These are phyloP conservation scores for Lasiodiplodia citricola DNA, from an alignment of 2,329 filamentous ascomycete species.

Conservation along the genomic window DNA sequence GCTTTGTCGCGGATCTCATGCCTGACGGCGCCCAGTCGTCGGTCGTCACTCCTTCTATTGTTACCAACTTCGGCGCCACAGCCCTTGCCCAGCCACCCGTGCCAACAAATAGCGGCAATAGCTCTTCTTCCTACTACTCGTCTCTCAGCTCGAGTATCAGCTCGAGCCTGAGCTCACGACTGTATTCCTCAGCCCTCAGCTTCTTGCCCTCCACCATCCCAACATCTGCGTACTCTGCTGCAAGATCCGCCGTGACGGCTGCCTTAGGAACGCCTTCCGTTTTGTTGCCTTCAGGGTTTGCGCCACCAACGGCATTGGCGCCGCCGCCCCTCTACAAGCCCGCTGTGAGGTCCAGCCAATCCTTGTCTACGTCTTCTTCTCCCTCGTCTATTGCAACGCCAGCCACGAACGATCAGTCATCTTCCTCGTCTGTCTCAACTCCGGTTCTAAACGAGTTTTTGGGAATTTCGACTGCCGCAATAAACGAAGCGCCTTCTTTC, in stretches of 20 bases:
- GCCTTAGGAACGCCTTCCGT: not conserved
- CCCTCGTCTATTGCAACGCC: too few relatives aligned
- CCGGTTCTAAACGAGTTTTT: too few relatives aligned
- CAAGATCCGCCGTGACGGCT: not conserved
- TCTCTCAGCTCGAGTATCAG: not conserved
- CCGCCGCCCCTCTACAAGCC: too few relatives aligned
- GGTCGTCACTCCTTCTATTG: not conserved
- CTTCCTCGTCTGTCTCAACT: too few relatives aligned
- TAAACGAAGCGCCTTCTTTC: too few relatives aligned
- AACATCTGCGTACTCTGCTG: not conserved
- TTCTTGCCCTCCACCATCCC: not conserved
- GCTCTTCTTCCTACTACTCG: not conserved
- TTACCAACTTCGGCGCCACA: not conserved
- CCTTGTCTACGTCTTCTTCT: too few relatives aligned
- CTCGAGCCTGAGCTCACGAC: not conserved
- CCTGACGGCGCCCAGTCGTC: not conserved
- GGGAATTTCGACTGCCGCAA: too few relatives aligned
- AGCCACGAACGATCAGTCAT: too few relatives aligned
- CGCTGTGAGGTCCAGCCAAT: too few relatives aligned
- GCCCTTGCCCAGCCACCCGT: not conserved
- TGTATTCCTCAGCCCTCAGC: not conserved
- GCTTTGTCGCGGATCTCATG: constrained; percentile 4
- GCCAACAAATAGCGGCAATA: too few relatives aligned
- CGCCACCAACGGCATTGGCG: too few relatives aligned
- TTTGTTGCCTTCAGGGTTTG: too few relatives aligned